Evolutionary conservation across 345 rosid species (phyloP).

Genomic region (Angophora floribunda): DNA sequence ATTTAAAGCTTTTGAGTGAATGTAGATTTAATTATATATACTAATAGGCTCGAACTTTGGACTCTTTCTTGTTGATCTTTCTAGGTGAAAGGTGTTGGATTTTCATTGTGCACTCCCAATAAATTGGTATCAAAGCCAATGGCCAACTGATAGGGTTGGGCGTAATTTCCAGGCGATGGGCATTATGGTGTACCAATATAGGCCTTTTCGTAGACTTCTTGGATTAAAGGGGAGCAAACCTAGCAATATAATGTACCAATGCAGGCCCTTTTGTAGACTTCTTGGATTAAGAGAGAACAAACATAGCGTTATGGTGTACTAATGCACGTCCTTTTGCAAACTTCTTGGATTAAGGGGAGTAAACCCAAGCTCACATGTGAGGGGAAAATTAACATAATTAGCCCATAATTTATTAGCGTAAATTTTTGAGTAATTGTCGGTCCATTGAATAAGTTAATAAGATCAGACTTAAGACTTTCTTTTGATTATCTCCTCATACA

Average conservation of each 20-base stretch:
- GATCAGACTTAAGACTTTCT: accelerated
- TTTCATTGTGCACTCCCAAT: accelerated
- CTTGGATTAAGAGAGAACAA: too few relatives aligned
- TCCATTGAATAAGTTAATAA: too few relatives aligned
- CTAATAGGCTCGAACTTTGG: accelerated
- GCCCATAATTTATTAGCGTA: accelerated
- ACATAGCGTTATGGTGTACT: not conserved
- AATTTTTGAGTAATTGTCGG: too few relatives aligned
- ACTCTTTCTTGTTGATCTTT: not conserved
- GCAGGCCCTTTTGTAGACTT: not conserved
- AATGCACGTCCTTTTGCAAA: not conserved
- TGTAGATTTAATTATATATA: too few relatives aligned
- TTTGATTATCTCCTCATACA: not conserved
- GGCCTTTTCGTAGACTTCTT: not conserved
- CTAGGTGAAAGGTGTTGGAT: not conserved
- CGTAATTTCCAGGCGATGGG: accelerated
- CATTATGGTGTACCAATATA: not conserved
- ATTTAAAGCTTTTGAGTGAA: too few relatives aligned
- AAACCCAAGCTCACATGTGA: too few relatives aligned
- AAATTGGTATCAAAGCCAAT: not conserved
- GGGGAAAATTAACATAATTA: not conserved
- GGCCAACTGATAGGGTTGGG: accelerated
- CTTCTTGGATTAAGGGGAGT: too few relatives aligned
- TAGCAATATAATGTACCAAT: not conserved
- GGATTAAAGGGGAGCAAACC: too few relatives aligned